Evolutionary conservation across 495 filamentous ascomycete genomes (phyloP), one percentile per base, ranked within the genome.

Genomic region (Talaromyces nanjingensis): DNA sequence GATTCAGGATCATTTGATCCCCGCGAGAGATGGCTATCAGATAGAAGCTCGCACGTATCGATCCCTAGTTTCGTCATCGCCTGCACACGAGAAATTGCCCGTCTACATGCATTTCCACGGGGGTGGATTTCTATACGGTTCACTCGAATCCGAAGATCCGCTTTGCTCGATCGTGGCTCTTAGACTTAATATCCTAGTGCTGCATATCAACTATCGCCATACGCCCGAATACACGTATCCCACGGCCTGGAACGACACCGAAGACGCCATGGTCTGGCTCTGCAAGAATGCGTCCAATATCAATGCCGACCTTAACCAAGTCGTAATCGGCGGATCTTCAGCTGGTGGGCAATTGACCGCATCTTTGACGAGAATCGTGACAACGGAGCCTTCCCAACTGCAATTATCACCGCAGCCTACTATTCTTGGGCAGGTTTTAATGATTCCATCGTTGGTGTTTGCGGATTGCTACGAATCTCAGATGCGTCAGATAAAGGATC

Each of bases 101-200:
- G 67, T 78, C n/a, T 81, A 79, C 61, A 65, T 84, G 31, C 75
- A 82, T 65, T 70, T 79, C 29, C 81, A 84, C 66, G 81, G 81
- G 11, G 82, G 82, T 16, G 81, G 81, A 1, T 82, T 76, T 33
- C 55, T 82, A 18, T 74, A 77, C 27, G 81, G 81, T 29, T 74
- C 70, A 0, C 67, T 81, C 6, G 57, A 68, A 20, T 75, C 79
- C 31, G 82, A 84, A 66, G 76, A 83, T 47, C 74, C 74, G 16
- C 73, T 65, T 60, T 82, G 80, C 65, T 68, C 75, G 22, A 74
- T 77, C 52, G 65, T 83, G 20, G 68, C 68, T 6, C 59, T 73
- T 2, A 37, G 11, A 37, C 33, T 37, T 1, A 37, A 37, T 9
- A 37, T 37, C 2, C 69, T 71, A 2, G 76, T 83, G 4, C 54